Percentiles rank a stretch among this genome's conserved stretches.
phyloP scores from a whole-genome alignment of 139 green algal species.

The Haematococcus lacustris region DNA sequence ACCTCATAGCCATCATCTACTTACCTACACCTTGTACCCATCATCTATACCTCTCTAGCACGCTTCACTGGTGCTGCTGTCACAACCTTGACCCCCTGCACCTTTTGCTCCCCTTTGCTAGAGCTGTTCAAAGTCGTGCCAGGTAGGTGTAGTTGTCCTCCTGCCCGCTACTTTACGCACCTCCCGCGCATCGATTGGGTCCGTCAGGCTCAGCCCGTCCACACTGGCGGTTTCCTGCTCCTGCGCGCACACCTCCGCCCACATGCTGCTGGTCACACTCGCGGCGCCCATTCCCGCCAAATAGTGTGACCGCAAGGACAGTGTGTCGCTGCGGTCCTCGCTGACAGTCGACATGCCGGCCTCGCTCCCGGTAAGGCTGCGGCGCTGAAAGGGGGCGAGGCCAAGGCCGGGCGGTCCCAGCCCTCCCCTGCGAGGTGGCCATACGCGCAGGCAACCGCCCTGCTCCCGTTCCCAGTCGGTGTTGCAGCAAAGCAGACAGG shows the following conservation, averaged over 20 bases:
- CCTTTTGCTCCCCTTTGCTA: too few relatives aligned
- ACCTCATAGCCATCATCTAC: too few relatives aligned
- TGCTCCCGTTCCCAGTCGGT: constrained; percentile 19
- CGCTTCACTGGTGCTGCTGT: too few relatives aligned
- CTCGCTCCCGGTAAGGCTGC: constrained; percentile 14
- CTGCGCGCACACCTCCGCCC: constrained; percentile 24
- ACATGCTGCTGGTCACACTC: constrained; percentile 30
- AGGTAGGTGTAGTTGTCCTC: too few relatives aligned
- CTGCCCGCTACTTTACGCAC: too few relatives aligned
- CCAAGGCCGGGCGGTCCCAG: too few relatives aligned
- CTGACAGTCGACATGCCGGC: constrained; percentile 7
- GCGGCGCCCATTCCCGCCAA: background rate
- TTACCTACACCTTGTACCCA: too few relatives aligned
- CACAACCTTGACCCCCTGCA: too few relatives aligned
- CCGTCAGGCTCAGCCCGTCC: constrained; percentile 18
- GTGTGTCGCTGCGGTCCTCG: constrained; percentile 2
- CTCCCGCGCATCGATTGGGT: too few relatives aligned
- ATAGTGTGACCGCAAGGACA: constrained; percentile 6
- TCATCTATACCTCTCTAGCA: too few relatives aligned
- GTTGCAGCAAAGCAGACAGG: constrained; percentile 44
- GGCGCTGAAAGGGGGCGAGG: background rate
- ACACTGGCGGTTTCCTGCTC: constrained; percentile 21
- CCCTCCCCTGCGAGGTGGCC: constrained; percentile 23
- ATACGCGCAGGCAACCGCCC: constrained; percentile 42
- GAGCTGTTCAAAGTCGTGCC: too few relatives aligned